Evolutionary conservation across 2,329 filamentous ascomycete genomes (phyloP), one percentile per base, ranked within the genome.

Genomic region (Ophiostoma sp.): DNA sequence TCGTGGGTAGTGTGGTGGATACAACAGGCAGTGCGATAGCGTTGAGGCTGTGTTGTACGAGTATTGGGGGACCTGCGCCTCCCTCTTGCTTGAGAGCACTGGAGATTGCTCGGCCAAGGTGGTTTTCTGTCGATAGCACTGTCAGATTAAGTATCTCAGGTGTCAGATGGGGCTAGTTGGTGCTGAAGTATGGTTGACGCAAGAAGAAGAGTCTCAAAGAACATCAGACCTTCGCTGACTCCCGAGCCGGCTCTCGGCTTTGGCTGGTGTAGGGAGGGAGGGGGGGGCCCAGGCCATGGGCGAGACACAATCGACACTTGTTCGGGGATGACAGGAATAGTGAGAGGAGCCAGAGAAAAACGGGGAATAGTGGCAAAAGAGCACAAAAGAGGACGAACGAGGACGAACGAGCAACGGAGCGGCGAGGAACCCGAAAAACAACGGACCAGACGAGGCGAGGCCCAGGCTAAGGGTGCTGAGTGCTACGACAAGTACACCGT

Each of bases 41-140:
- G 70, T 70, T 69, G 71, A 70, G 71, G 71, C 71, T 71, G 71
- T 72, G 71, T 70, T 71, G 40, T 65, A n/a, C n/a, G n/a, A n/a
- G n/a, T n/a, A 45, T 58, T 68, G 63, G 47, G 44, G 66, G 63
- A 55, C 62, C 66, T 67, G 66, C 66, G 66, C 66, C 66, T 67
- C 66, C 36, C 38, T 55, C 49, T 49, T 67, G 60, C 16, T 62
- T 52, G 60, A 38, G 44, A 9, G 44, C 36, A 49, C 12, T 63
- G 64, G 27, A 41, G 27, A 36, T 9, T 63, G 27, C 27, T 27
- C 27, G 27, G 27, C 27, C 27, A 27, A 27, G 42, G 42, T 3
- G 7, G 42, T 7, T 44, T 44, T 12, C 42, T 44, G 42, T 44
- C 42, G 42, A 44, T 44, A 44, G 42, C 42, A 12, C 42, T 44